Evolutionary conservation across 371 early-diverging fungal genomes (phyloP).

Genomic region (Apophysomyces elegans): DNA sequence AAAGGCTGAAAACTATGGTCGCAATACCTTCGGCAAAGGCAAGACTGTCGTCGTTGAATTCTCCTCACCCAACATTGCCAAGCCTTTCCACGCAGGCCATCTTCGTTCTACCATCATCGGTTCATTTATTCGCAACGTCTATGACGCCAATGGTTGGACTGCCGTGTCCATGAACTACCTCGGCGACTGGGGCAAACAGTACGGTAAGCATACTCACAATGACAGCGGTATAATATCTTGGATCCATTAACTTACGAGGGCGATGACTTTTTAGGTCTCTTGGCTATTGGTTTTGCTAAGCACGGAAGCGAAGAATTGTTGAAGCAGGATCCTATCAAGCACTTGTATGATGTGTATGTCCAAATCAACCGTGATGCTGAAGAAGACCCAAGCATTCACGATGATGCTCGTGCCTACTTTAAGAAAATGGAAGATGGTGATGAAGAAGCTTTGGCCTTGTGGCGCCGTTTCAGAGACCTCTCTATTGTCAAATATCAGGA

Average conservation of each 20-base stretch:
- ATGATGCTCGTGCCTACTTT: constrained; percentile 96
- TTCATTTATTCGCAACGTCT: constrained; percentile 85
- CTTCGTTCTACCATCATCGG: constrained; percentile 98
- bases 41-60: constrained; percentile 92
- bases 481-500: constrained; percentile 96
- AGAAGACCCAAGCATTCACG: constrained; percentile 76
- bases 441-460: constrained; percentile 80
- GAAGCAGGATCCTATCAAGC: constrained; percentile 86
- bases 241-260: too few relatives aligned
- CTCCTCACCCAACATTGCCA: constrained; percentile 98
- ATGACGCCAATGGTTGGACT: constrained; percentile 88
- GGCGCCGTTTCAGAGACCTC: constrained; percentile 93
- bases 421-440: constrained; percentile 98
- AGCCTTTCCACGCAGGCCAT: constrained; percentile 99
- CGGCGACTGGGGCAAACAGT: constrained; percentile 99
- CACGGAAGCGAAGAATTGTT: constrained; percentile 85
- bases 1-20: constrained; percentile 63
- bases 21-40: constrained; percentile 66
- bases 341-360: constrained; percentile 97
- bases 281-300: constrained; percentile 90
- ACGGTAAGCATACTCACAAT: constrained; percentile 58
- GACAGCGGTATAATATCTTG: neutral
- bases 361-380: constrained; percentile 82
- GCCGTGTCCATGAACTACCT: constrained; percentile 96
- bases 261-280: constrained; percentile 61